These are phyloP conservation scores for Yarrowia porcina DNA, from an alignment of 805 yeast species.

Conservation along the genomic window DNA sequence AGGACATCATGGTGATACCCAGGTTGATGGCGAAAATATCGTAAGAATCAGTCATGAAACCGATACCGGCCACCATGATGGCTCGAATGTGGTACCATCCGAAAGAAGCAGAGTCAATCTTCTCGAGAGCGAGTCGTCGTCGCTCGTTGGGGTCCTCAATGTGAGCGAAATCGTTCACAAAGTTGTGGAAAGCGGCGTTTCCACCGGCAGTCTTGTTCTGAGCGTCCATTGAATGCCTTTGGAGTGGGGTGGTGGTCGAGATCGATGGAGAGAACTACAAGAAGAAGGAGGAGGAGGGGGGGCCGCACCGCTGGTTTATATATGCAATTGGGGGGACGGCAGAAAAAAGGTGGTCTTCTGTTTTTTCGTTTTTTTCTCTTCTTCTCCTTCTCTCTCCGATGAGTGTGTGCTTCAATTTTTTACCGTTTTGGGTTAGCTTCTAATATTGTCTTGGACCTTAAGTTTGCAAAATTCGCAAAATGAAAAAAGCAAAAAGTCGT, in stretches of 20 bases:
- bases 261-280: slow-evolving; percentile 14
- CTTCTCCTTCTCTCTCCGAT: not conserved
- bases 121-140: slow-evolving; percentile 58
- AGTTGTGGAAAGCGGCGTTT: slow-evolving; percentile 58
- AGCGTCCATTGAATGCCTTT: slow-evolving; percentile 17
- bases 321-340: slow-evolving; percentile 16
- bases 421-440: slow-evolving; percentile 16
- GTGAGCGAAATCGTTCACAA: slow-evolving; percentile 52
- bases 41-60: slow-evolving; percentile 89
- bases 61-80: slow-evolving; percentile 86
- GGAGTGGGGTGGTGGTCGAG: not conserved
- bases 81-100: slow-evolving; percentile 58
- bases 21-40: slow-evolving; percentile 88
- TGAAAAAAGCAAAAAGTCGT: not conserved
- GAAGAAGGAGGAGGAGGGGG: no score
- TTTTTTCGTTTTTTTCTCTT: not conserved
- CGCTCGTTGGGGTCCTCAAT: slow-evolving; percentile 57
- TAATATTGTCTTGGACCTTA: slow-evolving; percentile 13
- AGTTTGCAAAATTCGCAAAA: not conserved
- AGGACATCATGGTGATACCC: slow-evolving; percentile 73
- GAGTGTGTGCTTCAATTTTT: slow-evolving; percentile 1
- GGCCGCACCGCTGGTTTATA: slow-evolving; percentile 4
- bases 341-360: not conserved
- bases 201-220: slow-evolving; percentile 42
- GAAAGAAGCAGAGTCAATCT: slow-evolving; percentile 55